Evolutionary conservation across 495 filamentous ascomycete species (phyloP).

Genomic region (Podospora pseudocomata): DNA sequence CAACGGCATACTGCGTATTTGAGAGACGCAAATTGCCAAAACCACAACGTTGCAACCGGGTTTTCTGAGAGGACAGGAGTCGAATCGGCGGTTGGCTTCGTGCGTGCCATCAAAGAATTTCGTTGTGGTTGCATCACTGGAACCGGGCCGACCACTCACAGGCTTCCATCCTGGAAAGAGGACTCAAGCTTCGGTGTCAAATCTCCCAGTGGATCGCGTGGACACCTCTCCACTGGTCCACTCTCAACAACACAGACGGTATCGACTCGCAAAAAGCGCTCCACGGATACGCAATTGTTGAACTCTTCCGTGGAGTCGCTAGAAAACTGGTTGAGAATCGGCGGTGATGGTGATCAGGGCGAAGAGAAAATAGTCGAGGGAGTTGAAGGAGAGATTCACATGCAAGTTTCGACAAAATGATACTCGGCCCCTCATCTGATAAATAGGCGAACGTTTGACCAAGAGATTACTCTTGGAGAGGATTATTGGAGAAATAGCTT

Average conservation of each 20-base stretch:
- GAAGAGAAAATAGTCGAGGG: neutral
- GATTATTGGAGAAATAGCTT: neutral
- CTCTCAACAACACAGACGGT: conserved; percentile 7
- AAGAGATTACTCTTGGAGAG: neutral
- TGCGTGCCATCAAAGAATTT: conserved; percentile 4
- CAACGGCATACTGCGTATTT: neutral
- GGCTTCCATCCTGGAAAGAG: conserved; percentile 10
- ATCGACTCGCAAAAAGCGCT: neutral
- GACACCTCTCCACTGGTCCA: neutral
- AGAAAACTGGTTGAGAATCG: neutral
- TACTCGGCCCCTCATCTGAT: neutral
- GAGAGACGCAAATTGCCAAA: neutral
- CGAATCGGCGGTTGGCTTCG: neutral
- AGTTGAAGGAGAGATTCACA: neutral
- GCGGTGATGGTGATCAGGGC: neutral
- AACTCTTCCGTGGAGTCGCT: neutral
- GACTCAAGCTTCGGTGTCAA: conserved; percentile 15
- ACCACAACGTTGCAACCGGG: neutral
- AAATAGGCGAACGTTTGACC: neutral
- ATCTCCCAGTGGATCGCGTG: conserved; percentile 14
- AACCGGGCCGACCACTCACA: conserved; percentile 1
- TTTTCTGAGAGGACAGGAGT: neutral
- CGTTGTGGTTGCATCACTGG: conserved; percentile 1
- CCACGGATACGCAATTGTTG: conserved; percentile 2
- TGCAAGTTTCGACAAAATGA: neutral